Evolutionary conservation across 2,329 filamentous ascomycete genomes (phyloP).

Genomic region (Cladosporium sphaerospermum): DNA sequence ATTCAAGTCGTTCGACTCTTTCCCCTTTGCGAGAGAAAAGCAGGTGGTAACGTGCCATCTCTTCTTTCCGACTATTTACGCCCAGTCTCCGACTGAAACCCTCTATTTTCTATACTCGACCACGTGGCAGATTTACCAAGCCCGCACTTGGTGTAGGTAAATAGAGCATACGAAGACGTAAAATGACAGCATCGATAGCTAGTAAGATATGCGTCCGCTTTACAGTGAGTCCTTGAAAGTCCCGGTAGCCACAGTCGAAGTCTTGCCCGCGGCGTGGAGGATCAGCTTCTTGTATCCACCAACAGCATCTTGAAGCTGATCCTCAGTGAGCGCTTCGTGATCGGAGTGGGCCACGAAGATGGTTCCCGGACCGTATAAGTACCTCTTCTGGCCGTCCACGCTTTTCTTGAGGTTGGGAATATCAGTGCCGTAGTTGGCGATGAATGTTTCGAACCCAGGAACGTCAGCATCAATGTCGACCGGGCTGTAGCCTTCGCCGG

Average conservation of each 20-base stretch:
- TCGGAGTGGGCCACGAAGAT: constrained; percentile 86
- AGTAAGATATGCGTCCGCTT: too few relatives aligned
- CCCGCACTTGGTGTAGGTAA: too few relatives aligned
- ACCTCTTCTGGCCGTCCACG: constrained; percentile 48
- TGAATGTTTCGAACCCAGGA: constrained; percentile 73
- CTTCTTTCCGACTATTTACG: too few relatives aligned
- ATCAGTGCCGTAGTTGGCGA: constrained; percentile 91
- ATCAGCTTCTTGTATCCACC: constrained; percentile 62
- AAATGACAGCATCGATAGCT: neutral
- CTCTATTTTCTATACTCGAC: too few relatives aligned
- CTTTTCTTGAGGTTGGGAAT: constrained; percentile 69
- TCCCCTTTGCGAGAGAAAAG: too few relatives aligned
- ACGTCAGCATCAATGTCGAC: constrained; percentile 76
- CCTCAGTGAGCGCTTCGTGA: constrained; percentile 70
- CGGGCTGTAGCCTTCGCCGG: constrained; percentile 62
- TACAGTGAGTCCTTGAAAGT: neutral
- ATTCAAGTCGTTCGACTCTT: too few relatives aligned
- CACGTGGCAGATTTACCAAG: too few relatives aligned
- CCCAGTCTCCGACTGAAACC: too few relatives aligned
- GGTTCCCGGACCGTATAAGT: constrained; percentile 57
- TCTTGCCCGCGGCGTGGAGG: constrained; percentile 14
- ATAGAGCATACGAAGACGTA: neutral
- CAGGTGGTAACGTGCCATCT: too few relatives aligned
- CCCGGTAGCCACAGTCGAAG: neutral
- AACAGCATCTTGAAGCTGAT: constrained; percentile 70